These are phyloP conservation scores for Gynochthodes officinalis DNA, from an alignment of 257 asterid species.

Conservation along the genomic window DNA sequence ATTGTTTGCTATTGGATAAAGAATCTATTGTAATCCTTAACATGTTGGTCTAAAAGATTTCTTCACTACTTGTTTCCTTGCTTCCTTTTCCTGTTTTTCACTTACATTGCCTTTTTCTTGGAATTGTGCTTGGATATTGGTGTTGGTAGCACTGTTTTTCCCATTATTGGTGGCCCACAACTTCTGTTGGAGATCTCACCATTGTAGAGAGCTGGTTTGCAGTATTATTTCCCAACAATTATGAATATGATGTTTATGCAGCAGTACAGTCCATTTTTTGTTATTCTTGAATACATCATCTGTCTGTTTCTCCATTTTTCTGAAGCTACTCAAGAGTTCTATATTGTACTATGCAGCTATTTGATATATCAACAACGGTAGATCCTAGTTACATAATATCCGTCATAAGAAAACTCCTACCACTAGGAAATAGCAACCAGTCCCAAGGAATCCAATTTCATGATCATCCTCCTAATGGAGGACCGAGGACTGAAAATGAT, in stretches of 20 bases:
- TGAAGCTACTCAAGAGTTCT: conserved; percentile 1
- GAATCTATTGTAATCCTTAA: too few relatives aligned
- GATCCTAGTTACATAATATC: conserved; percentile 90
- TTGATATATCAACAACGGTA: conserved; percentile 73
- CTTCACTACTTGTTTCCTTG: neutral
- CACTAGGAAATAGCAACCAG: conserved; percentile 35
- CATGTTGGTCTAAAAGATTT: neutral
- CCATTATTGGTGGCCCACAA: neutral
- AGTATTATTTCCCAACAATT: neutral
- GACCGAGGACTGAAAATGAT: conserved; percentile 28
- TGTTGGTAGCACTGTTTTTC: neutral
- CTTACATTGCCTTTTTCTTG: too few relatives aligned
- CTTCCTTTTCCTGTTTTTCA: neutral
- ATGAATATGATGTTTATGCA: neutral
- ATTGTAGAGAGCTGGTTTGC: neutral
- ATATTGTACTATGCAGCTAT: conserved; percentile 47
- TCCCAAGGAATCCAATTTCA: conserved; percentile 27
- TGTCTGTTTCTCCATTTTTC: neutral
- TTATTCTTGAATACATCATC: neutral
- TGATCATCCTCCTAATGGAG: conserved; percentile 19
- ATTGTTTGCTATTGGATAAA: too few relatives aligned
- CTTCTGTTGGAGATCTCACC: neutral
- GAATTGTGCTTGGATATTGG: neutral
- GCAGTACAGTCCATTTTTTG: neutral
- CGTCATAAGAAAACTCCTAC: conserved; percentile 85